Evolutionary conservation across 306 rosid species (phyloP).

Genomic region (Parietaria judaica): DNA sequence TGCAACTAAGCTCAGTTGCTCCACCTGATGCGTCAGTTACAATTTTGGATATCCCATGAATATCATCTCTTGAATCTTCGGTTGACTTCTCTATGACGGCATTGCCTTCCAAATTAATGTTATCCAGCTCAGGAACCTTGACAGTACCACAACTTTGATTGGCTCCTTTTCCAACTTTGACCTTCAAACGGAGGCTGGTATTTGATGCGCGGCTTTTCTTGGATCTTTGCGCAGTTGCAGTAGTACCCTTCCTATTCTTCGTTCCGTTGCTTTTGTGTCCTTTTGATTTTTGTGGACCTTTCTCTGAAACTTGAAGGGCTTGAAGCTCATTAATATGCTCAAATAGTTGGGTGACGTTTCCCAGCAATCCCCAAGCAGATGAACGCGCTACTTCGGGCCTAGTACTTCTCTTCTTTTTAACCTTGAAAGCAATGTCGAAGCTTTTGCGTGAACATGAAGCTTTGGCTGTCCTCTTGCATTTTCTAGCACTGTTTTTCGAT

Average conservation of each 20-base stretch:
- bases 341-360: slow-evolving; percentile 46
- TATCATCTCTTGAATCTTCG: slow-evolving; percentile 30
- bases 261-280: slow-evolving; percentile 35
- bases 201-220: slow-evolving; percentile 34
- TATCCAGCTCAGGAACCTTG: slow-evolving; percentile 38
- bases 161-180: slow-evolving; percentile 58
- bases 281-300: slow-evolving; percentile 41
- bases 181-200: slow-evolving; percentile 66
- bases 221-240: slow-evolving; percentile 36
- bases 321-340: slow-evolving; percentile 39
- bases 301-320: slow-evolving; percentile 35
- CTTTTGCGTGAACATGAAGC: slow-evolving; percentile 28
- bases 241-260: slow-evolving; percentile 34
- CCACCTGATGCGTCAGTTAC: slow-evolving; percentile 45
- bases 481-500: slow-evolving; percentile 51
- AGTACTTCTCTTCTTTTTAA: slow-evolving; percentile 79
- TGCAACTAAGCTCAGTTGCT: slow-evolving; percentile 33
- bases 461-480: slow-evolving; percentile 39
- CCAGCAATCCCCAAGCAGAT: slow-evolving; percentile 74
- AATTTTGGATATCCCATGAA: slow-evolving; percentile 27
- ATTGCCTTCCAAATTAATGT: slow-evolving; percentile 33
- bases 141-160: slow-evolving; percentile 37
- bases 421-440: slow-evolving; percentile 29
- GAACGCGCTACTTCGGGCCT: slow-evolving; percentile 63
- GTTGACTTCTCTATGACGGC: slow-evolving; percentile 34